phyloP scores from a whole-genome alignment of 2,329 filamentous ascomycete genomes.

The Pseudocercospora musae region DNA sequence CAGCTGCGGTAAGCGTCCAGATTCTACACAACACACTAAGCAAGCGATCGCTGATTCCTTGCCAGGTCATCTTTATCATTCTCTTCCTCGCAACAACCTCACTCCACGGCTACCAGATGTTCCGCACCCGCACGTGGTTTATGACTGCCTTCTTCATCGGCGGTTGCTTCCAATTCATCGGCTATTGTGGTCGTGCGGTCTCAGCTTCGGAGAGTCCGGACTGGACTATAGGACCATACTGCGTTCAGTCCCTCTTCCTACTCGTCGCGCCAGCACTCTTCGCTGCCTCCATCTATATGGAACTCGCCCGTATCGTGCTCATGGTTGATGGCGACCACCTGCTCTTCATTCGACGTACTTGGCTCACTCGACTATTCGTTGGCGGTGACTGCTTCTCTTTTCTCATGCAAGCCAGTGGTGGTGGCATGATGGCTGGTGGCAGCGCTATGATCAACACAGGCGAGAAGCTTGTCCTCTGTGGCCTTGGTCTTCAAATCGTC shows the following conservation, averaged over 20 bases:
- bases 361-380: constrained; percentile 50
- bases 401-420: constrained; percentile 39
- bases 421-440: constrained; percentile 10
- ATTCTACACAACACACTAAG: background rate
- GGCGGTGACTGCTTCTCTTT: constrained; percentile 49
- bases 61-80: constrained; percentile 32
- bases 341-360: constrained; percentile 43
- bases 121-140: constrained; percentile 47
- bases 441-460: constrained; percentile 32
- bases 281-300: constrained; percentile 52
- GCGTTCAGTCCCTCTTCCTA: constrained; percentile 46
- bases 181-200: constrained; percentile 51
- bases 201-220: constrained; percentile 41
- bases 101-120: constrained; percentile 40
- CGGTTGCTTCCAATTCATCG: constrained; percentile 51
- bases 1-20: constrained; percentile 1
- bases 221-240: constrained; percentile 41
- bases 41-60: background rate
- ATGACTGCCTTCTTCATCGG: constrained; percentile 53
- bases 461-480: constrained; percentile 47
- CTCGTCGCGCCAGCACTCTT: constrained; percentile 50
- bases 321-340: constrained; percentile 42
- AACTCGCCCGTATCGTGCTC: constrained; percentile 46
- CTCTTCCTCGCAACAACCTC: constrained; percentile 31
- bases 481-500: constrained; percentile 49